Base-by-base conservation (phyloP, 2,329 filamentous ascomycete genomes). In the Clarireedia monteithiana region DNA sequence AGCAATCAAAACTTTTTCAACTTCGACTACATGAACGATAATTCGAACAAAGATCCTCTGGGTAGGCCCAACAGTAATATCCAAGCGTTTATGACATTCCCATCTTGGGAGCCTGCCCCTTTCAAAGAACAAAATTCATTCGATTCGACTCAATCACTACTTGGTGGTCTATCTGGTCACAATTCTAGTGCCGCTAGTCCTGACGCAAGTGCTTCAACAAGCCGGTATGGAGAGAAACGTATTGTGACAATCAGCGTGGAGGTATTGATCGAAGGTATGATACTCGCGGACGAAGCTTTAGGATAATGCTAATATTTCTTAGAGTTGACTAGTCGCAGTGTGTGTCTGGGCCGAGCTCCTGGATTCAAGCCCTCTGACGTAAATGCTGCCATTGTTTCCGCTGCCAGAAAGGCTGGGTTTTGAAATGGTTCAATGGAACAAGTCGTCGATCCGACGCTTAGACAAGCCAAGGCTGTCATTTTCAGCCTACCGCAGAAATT, bases 321-420 rank as follows among this genome's bases (percentile, higher is more conserved):
- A 70, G 68, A 68, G 63, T 56, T 70, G 12, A 50, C 63, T 15
- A 50, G 15, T n/a, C 59, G 59, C 30, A 63, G 55, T 26, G 61
- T 67, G 17, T 70, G 68, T 56, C 49, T 71, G 14, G 67, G 68
- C 17, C 58, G 68, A 23, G 50, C 62, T 9, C 65, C 69, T 26
- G 68, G 68, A 15, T 70, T 64, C 36, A 62, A 66, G 42, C 64
- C 60, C 5, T 39, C 56, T 15, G 68, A 71, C 59, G 64, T 71
- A 5, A 68, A 70, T 58, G 57, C 62, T 24, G 67, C 69, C 45
- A 64, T 70, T 39, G 10, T 56, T 10, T 27, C 38, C 10, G 53
- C 53, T 26, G 53, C 38, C 5, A 55, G 23, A 26, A 12, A 55
- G 34, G 48, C 53, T 26, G 53, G 53, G 10, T 45, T 51, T 34